Evolutionary conservation across 208 protist genomes (phyloP).

Genomic region (Porcisia hertigi): DNA sequence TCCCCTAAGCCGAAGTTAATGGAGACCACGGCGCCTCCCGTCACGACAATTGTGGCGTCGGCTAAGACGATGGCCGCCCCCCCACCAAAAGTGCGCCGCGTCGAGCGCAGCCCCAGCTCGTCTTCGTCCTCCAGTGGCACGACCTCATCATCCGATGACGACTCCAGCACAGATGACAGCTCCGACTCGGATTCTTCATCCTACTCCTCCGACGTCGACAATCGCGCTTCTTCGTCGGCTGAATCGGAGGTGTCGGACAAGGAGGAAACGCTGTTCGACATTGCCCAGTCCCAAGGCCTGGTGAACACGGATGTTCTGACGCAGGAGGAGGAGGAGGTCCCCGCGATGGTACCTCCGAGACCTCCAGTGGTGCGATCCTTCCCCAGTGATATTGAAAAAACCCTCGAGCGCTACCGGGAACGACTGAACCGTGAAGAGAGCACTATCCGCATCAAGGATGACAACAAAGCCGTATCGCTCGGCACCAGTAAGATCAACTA

Average conservation of each 20-base stretch:
- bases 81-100: conserved; percentile 23
- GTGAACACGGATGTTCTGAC: conserved; percentile 40
- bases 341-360: conserved; percentile 55
- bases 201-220: not conserved
- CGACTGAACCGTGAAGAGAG: conserved; percentile 85
- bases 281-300: conserved; percentile 53
- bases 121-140: conserved; percentile 29
- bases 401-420: conserved; percentile 70
- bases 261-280: conserved; percentile 65
- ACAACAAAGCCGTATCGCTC: conserved; percentile 93
- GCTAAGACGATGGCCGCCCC: conserved; percentile 19
- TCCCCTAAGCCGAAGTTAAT: conserved; percentile 31
- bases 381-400: conserved; percentile 65
- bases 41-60: not conserved
- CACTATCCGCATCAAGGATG: conserved; percentile 85
- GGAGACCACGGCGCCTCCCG: conserved; percentile 4
- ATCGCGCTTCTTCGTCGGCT: conserved; percentile 11
- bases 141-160: conserved; percentile 23
- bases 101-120: conserved; percentile 29
- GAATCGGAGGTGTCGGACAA: conserved; percentile 22
- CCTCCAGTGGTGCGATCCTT: conserved; percentile 73
- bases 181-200: conserved; percentile 19
- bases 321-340: conserved; percentile 52
- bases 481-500: conserved; percentile 99
- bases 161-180: conserved; percentile 21